Conservation (phyloP, 768 basidiomycete genomes). For the Podaxis sp. region DNA sequence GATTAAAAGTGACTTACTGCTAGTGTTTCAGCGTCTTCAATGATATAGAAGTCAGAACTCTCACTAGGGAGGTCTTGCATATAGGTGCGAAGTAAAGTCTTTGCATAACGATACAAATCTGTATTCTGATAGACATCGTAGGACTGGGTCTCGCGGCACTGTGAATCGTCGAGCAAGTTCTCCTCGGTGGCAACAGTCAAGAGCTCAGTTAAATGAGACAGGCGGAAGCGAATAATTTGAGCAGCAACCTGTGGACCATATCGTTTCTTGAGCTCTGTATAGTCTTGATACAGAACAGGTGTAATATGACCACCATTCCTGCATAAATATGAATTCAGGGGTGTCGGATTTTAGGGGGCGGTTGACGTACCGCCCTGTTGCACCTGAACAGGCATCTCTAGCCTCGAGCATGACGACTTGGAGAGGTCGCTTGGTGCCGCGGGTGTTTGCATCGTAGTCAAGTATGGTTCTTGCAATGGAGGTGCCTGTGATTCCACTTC, state of each 20-base stretch:
- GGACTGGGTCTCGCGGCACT: slow-evolving; percentile 57
- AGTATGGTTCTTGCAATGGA: slow-evolving; percentile 58
- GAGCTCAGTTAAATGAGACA: slow-evolving; percentile 54
- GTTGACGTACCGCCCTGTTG: slow-evolving; percentile 61
- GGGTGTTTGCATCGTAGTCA: slow-evolving; percentile 26
- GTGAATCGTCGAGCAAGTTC: slow-evolving; percentile 48
- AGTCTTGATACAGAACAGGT: slow-evolving; percentile 61
- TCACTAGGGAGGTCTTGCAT: slow-evolving; percentile 52
- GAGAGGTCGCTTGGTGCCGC: slow-evolving; percentile 26
- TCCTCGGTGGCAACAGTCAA: slow-evolving; percentile 53
- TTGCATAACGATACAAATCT: slow-evolving; percentile 41
- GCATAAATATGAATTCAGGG: slow-evolving; percentile 10
- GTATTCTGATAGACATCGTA: slow-evolving; percentile 55
- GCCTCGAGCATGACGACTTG: slow-evolving; percentile 80
- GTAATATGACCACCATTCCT: slow-evolving; percentile 76
- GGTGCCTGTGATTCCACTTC: slow-evolving; percentile 77
- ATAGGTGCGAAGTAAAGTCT: slow-evolving; percentile 44
- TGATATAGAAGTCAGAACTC: slow-evolving; percentile 32
- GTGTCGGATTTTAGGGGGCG: not conserved
- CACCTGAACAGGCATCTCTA: slow-evolving; percentile 71
- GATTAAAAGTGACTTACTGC: slow-evolving; percentile 24
- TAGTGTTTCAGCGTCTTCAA: slow-evolving; percentile 28
- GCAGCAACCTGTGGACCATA: slow-evolving; percentile 48
- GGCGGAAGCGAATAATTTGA: slow-evolving; percentile 59
- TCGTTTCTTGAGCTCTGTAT: slow-evolving; percentile 41